Conservation (phyloP, 371 early-diverging fungal genomes). For the Mucor mucedo region DNA sequence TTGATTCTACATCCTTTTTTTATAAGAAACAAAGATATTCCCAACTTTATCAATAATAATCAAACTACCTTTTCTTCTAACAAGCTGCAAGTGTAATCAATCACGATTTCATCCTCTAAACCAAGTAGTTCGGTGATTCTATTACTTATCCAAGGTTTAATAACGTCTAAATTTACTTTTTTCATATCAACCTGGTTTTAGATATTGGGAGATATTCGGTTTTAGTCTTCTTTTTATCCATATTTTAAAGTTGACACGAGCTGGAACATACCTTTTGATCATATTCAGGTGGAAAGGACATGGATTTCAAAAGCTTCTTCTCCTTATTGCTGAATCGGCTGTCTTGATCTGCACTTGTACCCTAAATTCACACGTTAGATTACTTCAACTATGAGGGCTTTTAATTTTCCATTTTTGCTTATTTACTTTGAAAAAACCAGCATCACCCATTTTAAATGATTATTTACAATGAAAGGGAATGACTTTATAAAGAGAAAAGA, state of each 20-base stretch:
- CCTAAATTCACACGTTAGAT: conserved; percentile 38
- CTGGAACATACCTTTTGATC: conserved; percentile 69
- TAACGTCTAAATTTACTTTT: conserved; percentile 86
- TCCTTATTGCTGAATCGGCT: conserved; percentile 88
- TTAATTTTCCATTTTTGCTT: no score
- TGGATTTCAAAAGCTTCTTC: conserved; percentile 80
- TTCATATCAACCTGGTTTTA: conserved; percentile 83
- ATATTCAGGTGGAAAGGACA: conserved; percentile 85
- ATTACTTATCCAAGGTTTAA: conserved; percentile 87
- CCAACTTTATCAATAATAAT: not conserved
- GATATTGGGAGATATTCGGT: not conserved
- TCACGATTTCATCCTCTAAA: conserved; percentile 93
- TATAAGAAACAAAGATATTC: not conserved
- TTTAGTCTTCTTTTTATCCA: no score
- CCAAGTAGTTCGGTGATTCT: conserved; percentile 82
- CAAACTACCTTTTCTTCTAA: conserved; percentile 75
- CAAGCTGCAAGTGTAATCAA: conserved; percentile 83
- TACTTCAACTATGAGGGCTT: no score
- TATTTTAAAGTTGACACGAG: not conserved
- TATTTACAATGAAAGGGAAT: not conserved
- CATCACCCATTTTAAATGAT: conserved; percentile 68
- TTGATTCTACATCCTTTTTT: conserved; percentile 49
- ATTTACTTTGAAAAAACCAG: conserved; percentile 77
- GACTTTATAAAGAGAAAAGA: conserved; percentile 5
- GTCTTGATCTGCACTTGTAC: conserved; percentile 87